Conservation (phyloP, 305 asterid genomes). For the Fraxinus greggii region DNA sequence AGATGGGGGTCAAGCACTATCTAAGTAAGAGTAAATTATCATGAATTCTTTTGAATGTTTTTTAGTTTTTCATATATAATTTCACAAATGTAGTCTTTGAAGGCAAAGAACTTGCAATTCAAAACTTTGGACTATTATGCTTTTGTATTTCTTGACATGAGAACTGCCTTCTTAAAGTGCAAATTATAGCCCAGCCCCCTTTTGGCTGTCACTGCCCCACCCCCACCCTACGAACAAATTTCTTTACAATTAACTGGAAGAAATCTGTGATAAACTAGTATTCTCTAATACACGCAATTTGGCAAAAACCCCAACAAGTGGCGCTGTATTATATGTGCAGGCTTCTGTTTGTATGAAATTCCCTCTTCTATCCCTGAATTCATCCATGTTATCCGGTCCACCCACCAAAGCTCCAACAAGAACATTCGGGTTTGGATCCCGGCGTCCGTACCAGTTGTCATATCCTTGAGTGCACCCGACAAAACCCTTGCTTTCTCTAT, state of each 20-base stretch:
- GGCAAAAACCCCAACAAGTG: conserved; percentile 79
- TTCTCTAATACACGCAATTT: conserved; percentile 33
- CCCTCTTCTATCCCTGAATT: conserved; percentile 54
- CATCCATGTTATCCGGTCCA: conserved; percentile 63
- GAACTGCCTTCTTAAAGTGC: not conserved
- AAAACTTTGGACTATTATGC: not conserved
- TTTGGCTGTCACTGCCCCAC: not conserved
- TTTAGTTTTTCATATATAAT: not conserved
- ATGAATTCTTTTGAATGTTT: not conserved
- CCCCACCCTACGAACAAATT: not conserved
- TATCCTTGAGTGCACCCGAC: conserved; percentile 89
- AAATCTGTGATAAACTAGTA: conserved; percentile 18
- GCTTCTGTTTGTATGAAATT: conserved; percentile 87
- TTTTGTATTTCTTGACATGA: not conserved
- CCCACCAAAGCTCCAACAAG: conserved; percentile 82
- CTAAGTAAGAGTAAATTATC: not conserved
- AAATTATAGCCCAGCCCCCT: not conserved
- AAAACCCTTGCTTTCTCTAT: conserved; percentile 47
- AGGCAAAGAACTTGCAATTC: not conserved
- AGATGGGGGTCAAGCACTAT: no score
- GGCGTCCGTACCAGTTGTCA: conserved; percentile 58
- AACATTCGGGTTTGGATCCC: conserved; percentile 59
- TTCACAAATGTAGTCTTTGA: not conserved
- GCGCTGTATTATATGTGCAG: conserved; percentile 84
- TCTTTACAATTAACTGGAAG: conserved; percentile 21